A percentile compares a stretch with the other conserved stretches of the same genome.
Evolutionary conservation across 176 grass and related monocot species (phyloP).

Genomic region (Avena sativa): DNA sequence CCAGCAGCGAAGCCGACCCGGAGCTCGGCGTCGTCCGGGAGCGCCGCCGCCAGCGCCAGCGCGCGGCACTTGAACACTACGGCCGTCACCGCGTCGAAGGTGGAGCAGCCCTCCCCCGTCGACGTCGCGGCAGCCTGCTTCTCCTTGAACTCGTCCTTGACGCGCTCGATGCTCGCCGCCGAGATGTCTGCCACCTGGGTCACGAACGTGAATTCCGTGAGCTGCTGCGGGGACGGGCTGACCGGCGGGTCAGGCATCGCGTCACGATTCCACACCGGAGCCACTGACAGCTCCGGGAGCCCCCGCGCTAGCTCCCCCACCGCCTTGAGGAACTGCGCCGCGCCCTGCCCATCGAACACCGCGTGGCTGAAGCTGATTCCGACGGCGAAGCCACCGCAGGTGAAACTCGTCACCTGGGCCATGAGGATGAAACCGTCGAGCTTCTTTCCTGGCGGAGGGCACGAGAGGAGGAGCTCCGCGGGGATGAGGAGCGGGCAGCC

Average conservation of each 20-base stretch:
- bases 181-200: constrained; percentile 62
- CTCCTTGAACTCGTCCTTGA: constrained; percentile 52
- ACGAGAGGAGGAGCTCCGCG: constrained; percentile 63
- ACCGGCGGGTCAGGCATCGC: constrained; percentile 56
- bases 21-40: constrained; percentile 53
- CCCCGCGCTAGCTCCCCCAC: constrained; percentile 66
- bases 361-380: constrained; percentile 86
- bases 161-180: constrained; percentile 54
- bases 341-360: constrained; percentile 75
- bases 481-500: constrained; percentile 66
- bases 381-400: constrained; percentile 70
- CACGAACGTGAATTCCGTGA: constrained; percentile 62
- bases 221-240: constrained; percentile 21
- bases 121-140: background rate
- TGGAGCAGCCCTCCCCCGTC: constrained; percentile 61
- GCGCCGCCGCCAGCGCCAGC: constrained; percentile 1
- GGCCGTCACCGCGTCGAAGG: constrained; percentile 75
- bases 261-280: constrained; percentile 64
- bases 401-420: constrained; percentile 48
- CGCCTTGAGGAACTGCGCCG: constrained; percentile 70
- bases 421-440: constrained; percentile 66
- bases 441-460: constrained; percentile 47
- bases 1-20: constrained; percentile 72
- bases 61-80: constrained; percentile 48
- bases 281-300: constrained; percentile 52